These are phyloP conservation scores for Saccharomycopsis vini DNA, from an alignment of 805 yeast species.

Conservation along the genomic window DNA sequence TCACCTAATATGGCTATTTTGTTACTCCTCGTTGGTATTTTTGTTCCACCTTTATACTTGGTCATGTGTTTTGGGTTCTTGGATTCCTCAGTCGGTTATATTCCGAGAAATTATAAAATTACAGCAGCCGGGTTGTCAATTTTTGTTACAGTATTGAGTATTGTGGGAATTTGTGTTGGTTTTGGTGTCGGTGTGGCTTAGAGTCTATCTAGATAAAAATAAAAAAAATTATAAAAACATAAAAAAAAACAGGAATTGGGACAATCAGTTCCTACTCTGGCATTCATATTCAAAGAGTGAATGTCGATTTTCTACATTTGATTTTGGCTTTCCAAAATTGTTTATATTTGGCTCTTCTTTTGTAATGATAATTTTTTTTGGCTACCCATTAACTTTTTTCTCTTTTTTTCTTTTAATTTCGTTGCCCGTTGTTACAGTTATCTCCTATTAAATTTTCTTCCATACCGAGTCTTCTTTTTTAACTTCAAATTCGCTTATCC, in stretches of 20 bases:
- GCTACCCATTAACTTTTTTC: slow-evolving; percentile 2
- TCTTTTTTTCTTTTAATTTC: not conserved
- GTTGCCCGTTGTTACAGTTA: no score
- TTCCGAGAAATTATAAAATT: slow-evolving; percentile 16
- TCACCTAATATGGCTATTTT: slow-evolving; percentile 7
- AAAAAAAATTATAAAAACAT: no score
- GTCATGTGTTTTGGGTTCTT: slow-evolving; percentile 19
- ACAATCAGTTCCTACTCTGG: slow-evolving; percentile 1
- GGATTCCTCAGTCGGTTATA: slow-evolving; percentile 17
- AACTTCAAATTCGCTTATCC: no score
- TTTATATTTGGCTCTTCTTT: no score
- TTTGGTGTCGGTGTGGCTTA: slow-evolving; percentile 34
- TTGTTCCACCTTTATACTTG: slow-evolving; percentile 19
- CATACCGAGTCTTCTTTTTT: no score
- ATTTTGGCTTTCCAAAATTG: not conserved
- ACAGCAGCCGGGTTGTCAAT: slow-evolving; percentile 16
- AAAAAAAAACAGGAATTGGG: no score
- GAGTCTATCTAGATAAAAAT: not conserved
- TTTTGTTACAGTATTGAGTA: slow-evolving; percentile 14
- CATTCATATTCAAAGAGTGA: not conserved
- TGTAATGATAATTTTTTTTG: no score
- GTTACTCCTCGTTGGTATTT: slow-evolving; percentile 14
- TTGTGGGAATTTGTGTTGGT: slow-evolving; percentile 39
- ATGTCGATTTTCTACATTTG: not conserved
- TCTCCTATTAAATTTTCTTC: no score